Evolutionary conservation across 768 basidiomycete genomes (phyloP).

Genomic region (Boletus subparvulus): DNA sequence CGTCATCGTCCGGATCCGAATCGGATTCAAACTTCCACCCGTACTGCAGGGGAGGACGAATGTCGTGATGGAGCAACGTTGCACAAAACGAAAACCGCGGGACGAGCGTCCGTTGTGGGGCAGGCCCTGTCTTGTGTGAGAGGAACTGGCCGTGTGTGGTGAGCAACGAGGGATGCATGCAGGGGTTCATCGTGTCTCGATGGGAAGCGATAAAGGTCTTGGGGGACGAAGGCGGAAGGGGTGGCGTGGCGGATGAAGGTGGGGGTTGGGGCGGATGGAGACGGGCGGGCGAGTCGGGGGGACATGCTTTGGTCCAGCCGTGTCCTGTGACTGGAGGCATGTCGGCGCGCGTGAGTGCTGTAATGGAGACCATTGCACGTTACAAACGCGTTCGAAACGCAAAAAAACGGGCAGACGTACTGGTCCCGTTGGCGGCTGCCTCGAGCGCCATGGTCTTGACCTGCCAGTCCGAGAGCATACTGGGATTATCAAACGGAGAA

Average conservation of each 20-base stretch:
- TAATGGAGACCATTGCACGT: neutral
- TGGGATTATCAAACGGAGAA: conserved; percentile 31
- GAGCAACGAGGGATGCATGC: conserved; percentile 35
- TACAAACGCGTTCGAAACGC: neutral
- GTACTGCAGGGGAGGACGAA: conserved; percentile 49
- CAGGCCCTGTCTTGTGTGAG: conserved; percentile 45
- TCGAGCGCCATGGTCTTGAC: conserved; percentile 20
- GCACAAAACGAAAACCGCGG: conserved; percentile 56
- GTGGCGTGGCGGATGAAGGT: neutral
- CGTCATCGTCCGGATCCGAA: neutral
- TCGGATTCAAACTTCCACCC: conserved; percentile 46
- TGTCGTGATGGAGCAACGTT: conserved; percentile 53
- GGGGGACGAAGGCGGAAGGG: neutral
- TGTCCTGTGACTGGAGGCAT: conserved; percentile 34
- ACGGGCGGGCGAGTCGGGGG: conserved; percentile 25
- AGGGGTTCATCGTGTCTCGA: conserved; percentile 37
- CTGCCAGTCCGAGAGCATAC: conserved; percentile 26
- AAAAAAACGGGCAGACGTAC: conserved; percentile 13
- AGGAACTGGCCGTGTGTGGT: conserved; percentile 53
- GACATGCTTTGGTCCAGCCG: conserved; percentile 26
- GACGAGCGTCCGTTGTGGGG: conserved; percentile 40
- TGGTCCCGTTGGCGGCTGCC: conserved; percentile 30
- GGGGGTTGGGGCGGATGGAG: conserved; percentile 33
- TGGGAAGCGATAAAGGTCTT: conserved; percentile 40
- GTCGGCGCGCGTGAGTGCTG: conserved; percentile 30